phyloP scores from a whole-genome alignment of 345 rosid genomes.

The Ceriops tagal region DNA sequence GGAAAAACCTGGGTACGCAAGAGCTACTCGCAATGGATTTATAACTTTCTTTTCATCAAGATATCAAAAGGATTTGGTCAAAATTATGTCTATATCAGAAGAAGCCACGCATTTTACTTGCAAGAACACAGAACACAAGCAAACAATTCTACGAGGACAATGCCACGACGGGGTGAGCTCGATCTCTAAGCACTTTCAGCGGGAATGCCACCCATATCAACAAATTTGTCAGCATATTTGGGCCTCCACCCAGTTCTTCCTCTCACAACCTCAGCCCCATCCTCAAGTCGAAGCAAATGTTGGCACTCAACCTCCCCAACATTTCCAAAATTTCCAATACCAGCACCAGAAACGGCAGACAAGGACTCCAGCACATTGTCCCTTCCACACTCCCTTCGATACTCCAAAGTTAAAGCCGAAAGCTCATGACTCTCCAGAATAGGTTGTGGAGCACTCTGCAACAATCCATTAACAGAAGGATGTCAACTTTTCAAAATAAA shows the following conservation, averaged over 20 bases:
- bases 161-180: constrained; percentile 1
- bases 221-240: constrained; percentile 29
- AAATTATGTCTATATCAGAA: constrained; percentile 16
- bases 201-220: constrained; percentile 34
- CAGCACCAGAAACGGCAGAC: constrained; percentile 54
- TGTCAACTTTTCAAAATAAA: not conserved
- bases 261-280: constrained; percentile 90
- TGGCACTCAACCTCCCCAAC: constrained; percentile 67
- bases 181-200: constrained; percentile 30
- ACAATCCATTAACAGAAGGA: constrained; percentile 1
- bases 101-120: constrained; percentile 23
- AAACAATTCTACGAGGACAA: constrained; percentile 31
- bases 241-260: constrained; percentile 93
- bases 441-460: constrained; percentile 84
- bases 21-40: constrained; percentile 42
- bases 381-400: constrained; percentile 91
- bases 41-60: constrained; percentile 11
- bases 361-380: constrained; percentile 92
- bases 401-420: constrained; percentile 73
- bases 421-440: constrained; percentile 87
- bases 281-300: constrained; percentile 83
- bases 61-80: constrained; percentile 6
- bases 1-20: not conserved
- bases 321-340: constrained; percentile 35
- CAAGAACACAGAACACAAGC: constrained; percentile 18